Conservation (phyloP, 495 filamentous ascomycete species). For the Penicillium cinerascens region DNA sequence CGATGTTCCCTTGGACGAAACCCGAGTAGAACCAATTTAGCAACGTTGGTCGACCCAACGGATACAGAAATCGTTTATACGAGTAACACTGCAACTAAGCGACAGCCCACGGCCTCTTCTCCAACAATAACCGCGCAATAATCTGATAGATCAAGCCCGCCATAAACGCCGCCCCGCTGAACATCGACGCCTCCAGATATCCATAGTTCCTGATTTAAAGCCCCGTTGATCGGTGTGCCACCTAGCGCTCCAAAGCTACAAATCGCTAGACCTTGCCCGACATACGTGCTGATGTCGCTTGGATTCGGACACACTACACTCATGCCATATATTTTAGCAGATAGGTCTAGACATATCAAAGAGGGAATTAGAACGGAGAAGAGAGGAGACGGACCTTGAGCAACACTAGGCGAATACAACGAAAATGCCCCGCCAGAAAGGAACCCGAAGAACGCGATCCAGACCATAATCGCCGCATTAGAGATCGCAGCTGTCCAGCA, state of each 20-base stretch:
- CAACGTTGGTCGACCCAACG: no score
- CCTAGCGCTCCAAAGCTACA: not conserved
- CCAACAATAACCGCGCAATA: not conserved
- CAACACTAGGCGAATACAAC: conserved; percentile 19
- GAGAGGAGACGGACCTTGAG: not conserved
- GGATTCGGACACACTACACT: not conserved
- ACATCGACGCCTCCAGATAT: not conserved
- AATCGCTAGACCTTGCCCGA: not conserved
- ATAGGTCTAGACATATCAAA: not conserved
- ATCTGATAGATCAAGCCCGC: not conserved
- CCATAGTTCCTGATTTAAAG: not conserved
- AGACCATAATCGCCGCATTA: conserved; percentile 54
- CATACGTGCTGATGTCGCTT: not conserved
- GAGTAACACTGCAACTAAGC: not conserved
- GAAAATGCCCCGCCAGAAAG: conserved; percentile 59
- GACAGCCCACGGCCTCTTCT: not conserved
- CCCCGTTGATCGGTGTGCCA: not conserved
- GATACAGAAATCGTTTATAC: not conserved
- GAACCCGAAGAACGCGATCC: conserved; percentile 59
- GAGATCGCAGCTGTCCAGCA: conserved; percentile 17
- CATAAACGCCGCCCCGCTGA: not conserved
- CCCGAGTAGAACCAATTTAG: no score
- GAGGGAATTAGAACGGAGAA: not conserved
- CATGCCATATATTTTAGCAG: not conserved
- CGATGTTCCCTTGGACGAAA: no score